Conservation (phyloP, 768 basidiomycete genomes). For the Pholiota conissans region DNA sequence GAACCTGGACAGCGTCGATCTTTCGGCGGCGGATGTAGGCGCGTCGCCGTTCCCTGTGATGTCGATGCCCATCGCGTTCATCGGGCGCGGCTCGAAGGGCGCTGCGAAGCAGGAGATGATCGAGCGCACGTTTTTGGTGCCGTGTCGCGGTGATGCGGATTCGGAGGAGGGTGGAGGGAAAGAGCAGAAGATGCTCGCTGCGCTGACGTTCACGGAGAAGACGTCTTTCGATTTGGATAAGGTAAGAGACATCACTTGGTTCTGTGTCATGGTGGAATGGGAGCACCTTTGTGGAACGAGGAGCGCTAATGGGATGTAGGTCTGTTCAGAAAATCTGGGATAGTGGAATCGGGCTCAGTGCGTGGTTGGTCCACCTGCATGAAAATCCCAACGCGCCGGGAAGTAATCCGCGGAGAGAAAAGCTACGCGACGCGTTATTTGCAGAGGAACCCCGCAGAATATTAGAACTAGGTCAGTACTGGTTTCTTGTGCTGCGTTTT, state of each 20-base stretch:
- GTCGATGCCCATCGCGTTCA: constrained; percentile 64
- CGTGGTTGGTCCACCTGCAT: constrained; percentile 61
- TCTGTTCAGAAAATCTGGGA: constrained; percentile 91
- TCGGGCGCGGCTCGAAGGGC: constrained; percentile 27
- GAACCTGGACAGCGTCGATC: constrained; percentile 32
- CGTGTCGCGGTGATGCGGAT: constrained; percentile 14
- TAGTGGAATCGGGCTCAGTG: constrained; percentile 82
- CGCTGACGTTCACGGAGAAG: constrained; percentile 67
- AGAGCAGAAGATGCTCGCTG: constrained; percentile 7
- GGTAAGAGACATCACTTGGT: constrained; percentile 40
- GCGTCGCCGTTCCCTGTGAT: constrained; percentile 55
- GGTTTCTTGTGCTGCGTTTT: background rate
- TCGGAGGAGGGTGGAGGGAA: constrained; percentile 15
- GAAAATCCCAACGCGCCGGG: constrained; percentile 14
- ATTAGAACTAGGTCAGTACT: constrained; percentile 67
- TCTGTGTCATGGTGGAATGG: no score
- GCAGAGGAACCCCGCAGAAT: constrained; percentile 39
- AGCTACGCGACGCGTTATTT: constrained; percentile 35
- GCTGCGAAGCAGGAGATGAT: constrained; percentile 68
- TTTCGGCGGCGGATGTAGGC: constrained; percentile 45
- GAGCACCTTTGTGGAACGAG: no score
- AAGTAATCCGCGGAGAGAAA: constrained; percentile 2
- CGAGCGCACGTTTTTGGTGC: constrained; percentile 51
- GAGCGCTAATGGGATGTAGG: constrained; percentile 27
- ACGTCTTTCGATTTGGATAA: constrained; percentile 94